A percentile compares a stretch with the other conserved stretches of the same genome.
Conservation (phyloP, 148 eudicot species). For the Vaccinium vitisidaea region DNA sequence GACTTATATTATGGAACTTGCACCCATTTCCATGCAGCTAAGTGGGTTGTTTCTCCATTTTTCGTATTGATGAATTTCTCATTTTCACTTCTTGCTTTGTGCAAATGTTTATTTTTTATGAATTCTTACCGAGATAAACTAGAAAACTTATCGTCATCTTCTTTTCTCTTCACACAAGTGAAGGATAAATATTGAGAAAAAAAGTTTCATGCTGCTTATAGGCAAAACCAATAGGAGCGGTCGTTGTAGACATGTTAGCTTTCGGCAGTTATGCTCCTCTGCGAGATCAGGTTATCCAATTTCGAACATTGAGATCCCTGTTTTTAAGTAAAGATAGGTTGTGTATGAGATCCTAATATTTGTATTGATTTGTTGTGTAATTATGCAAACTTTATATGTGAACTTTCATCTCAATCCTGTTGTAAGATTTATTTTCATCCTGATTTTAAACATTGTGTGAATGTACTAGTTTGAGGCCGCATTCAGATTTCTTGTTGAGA, state of each 20-base stretch:
- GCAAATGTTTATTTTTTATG: background rate
- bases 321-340: background rate
- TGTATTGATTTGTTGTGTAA: background rate
- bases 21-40: background rate
- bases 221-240: constrained; percentile 5
- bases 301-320: background rate
- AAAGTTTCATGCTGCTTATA: constrained; percentile 13
- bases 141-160: background rate
- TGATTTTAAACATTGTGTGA: background rate
- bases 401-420: background rate
- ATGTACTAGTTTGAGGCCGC: background rate
- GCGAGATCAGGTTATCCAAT: constrained; percentile 10
- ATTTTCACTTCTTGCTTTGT: background rate
- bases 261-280: constrained; percentile 2
- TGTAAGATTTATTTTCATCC: background rate
- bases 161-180: background rate
- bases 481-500: background rate
- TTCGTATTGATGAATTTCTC: background rate
- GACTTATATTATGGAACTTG: background rate
- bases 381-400: background rate
- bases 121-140: background rate
- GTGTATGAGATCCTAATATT: background rate
- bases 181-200: constrained; percentile 1
- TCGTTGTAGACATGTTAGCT: background rate
- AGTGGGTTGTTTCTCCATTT: background rate